Evolutionary conservation across 2,329 filamentous ascomycete species (phyloP), one percentile per base, ranked within the genome.

Genomic region (Diatrype stigma): DNA sequence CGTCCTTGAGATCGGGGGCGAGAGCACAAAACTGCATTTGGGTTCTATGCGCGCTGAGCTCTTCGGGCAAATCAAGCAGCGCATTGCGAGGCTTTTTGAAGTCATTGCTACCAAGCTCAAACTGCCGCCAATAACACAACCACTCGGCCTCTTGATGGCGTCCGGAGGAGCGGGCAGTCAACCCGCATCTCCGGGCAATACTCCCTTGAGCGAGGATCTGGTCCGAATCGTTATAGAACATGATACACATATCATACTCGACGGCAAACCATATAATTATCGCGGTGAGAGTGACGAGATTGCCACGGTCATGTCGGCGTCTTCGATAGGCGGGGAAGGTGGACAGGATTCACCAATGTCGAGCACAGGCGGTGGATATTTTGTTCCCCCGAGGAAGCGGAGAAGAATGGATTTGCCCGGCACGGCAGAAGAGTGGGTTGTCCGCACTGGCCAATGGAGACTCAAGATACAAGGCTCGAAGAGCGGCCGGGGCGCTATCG

Each of bases 21-120:
- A 90, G 60, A 77, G 77, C 48, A 87, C 83, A 2, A 65, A 60
- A 45, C 23, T 64, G 12, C 56, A 61, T 47, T 46, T 63, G 4
- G 57, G 63, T 44, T 67, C 66, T 14, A 77, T 82, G 61, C 78
- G 82, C n/a, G 85, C 84, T 2, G 84, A 89, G 56, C 95, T 96
- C 70, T 81, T 88, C 59, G 82, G 83, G 14, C 80, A 87, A 45
- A 82, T 85, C 5, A 86, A 87, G 57, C 77, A 81, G 11, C 80
- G 89, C 48, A 77, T 96, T 17, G 79, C 83, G 0, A 85, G 84
- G 49, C 73, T 96, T 6, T 82, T 95, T 57, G 86, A 90, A 60
- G 86, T 96, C 8, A 79, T 96, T n/a, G 83, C 87, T 2, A 86
- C 85, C 32, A 95, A 93, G 67, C 80, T 94, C 58, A 87, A 86